Base-by-base conservation (phyloP, 1,284 basidiomycete species). In the Tausonia pullulans region DNA sequence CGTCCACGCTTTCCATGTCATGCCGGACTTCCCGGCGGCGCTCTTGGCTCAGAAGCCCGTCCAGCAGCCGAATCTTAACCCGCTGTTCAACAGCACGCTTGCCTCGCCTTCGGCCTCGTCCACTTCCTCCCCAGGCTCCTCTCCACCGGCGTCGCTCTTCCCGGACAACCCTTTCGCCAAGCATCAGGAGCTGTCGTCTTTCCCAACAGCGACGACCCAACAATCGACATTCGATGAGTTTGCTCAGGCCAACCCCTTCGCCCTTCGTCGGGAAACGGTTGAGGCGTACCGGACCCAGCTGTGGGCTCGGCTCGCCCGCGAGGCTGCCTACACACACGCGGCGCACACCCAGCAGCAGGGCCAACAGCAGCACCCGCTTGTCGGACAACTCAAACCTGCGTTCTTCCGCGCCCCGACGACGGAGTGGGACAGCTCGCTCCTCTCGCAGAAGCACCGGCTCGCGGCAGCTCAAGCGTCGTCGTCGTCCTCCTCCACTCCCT, bases 211-310 rank as follows among this genome's bases (percentile, higher is more conserved):
- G 65, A 61, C 60, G 64, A 69, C 63, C 66, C 75, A 71, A 64
- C 27, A 27, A 27, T 27, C 27, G 27, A 64, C 83, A 4, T 91
- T 89, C 74, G 79, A 72, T 52, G 70, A 74, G 16, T 78, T 76
- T 74, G 69, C 86, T 49, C 87, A 90, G 68, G 74, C 80, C 67
- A 89, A 88, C 69, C 83, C 85, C 4, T 90, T 90, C 77, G 87
- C 85, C 5, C 82, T 90, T 78, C 89, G 88, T 79, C 84, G 58
- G 10, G 60, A 50, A 43, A 65, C 82, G 7, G 79, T 91, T 71
- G 90, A 93, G 76, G 81, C 83, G 74, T 91, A 82, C 70, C 82
- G 90, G 48, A 89, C 90, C 86, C 90, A 92, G 70, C 79, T 92
- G 1, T 92, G 89, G 90, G 83, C 84, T 49, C 83, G 86, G 75